phyloP scores from a whole-genome alignment of 805 yeast species.

The Yarrowia sp. region DNA sequence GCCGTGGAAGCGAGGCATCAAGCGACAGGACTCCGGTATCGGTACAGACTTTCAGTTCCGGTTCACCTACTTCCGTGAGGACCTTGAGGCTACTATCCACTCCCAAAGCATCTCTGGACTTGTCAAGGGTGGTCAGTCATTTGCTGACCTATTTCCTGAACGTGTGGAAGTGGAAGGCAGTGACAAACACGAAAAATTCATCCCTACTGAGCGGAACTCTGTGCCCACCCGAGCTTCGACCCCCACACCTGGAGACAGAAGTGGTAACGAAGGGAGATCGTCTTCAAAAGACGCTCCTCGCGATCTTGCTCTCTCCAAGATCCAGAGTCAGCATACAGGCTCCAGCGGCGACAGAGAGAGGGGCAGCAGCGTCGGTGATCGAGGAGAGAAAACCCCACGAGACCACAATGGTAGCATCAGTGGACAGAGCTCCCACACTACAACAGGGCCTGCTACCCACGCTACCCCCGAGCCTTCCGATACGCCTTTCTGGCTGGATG shows the following conservation, averaged over 20 bases:
- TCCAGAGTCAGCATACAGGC: conserved; percentile 10
- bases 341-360: conserved; percentile 8
- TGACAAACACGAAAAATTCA: conserved; percentile 11
- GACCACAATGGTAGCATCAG: conserved; percentile 4
- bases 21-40: conserved; percentile 24
- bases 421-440: conserved; percentile 5
- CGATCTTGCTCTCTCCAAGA: not conserved
- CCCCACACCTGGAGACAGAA: conserved; percentile 14
- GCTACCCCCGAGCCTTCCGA: conserved; percentile 29
- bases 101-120: conserved; percentile 85
- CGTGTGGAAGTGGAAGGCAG: conserved; percentile 12
- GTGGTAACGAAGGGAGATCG: not conserved
- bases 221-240: conserved; percentile 23
- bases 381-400: not conserved
- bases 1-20: conserved; percentile 56
- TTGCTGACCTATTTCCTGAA: conserved; percentile 57
- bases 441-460: not conserved
- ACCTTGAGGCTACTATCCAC: conserved; percentile 83
- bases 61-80: conserved; percentile 90
- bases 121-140: conserved; percentile 57
- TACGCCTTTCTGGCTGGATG: conserved; percentile 90
- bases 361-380: not conserved
- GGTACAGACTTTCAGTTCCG: conserved; percentile 49
- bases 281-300: conserved; percentile 7
- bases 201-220: conserved; percentile 21